Evolutionary conservation across 768 basidiomycete genomes (phyloP), one percentile per base, ranked within the genome.

Genomic region (Boletus edulis): DNA sequence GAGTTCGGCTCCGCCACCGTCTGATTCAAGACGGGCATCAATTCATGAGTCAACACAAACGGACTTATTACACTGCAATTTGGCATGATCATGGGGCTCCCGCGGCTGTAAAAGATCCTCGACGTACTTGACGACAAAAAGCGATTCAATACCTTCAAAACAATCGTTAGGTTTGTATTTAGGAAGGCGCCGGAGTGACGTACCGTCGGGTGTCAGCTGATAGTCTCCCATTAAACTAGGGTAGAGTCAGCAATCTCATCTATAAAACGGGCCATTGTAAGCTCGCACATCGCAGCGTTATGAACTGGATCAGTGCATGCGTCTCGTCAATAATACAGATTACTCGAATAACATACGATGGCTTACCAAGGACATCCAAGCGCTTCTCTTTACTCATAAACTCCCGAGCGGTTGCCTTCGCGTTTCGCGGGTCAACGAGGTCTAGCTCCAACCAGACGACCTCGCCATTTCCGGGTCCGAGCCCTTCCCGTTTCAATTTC

Each of bases 381-480:
- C 83, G 73, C 35, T 65, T 66, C 61, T 86, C 85, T 60, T 65
- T 75, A 52, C 48, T 61, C 67, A 82, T 59, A 55, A 86, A 79
- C 39, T 73, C 78, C 46, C 79, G 74, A 0, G 80, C 85, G 5
- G 78, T 64, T 29, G 64, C 68, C 61, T 76, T 81, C n/a, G 77
- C 79, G 29, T 72, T 67, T 34, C 73, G 69, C 3, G 83, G 77
- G 43, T 81, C 77, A 31, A 65, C 61, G 52, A 87, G 63, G 64
- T 86, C 81, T 14, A 86, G 72, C 39, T 78, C 72, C 13, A 83
- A 59, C 74, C 75, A 84, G 4, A 74, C 52, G 1, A 85, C 70
- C 49, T 78, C 65, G 12, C 82, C 82, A 51, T 76, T 73, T 0
- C 76, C 77, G 1, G 75, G 71, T 5, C 60, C 74, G 1, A 81